phyloP scores from a whole-genome alignment of 139 green algal species.

The Closterium sp. region DNA sequence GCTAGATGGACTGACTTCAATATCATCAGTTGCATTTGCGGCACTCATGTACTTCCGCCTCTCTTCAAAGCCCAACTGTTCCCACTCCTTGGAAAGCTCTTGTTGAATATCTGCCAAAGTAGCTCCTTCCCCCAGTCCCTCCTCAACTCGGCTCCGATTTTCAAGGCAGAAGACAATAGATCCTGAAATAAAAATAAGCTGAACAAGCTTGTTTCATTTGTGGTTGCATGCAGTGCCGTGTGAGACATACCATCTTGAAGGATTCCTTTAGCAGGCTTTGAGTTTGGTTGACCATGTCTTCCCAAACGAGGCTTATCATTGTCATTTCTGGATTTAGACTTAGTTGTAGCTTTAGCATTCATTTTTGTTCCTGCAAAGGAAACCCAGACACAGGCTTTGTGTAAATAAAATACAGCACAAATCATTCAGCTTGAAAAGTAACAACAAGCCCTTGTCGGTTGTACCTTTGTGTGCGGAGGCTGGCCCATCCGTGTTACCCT shows the following conservation, averaged over 20 bases:
- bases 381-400: neutral
- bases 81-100: neutral
- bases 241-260: neutral
- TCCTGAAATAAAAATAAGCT: neutral
- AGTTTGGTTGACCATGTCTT: neutral
- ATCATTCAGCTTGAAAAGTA: neutral
- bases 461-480: neutral
- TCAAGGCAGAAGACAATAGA: neutral
- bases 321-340: neutral
- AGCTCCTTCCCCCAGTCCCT: neutral
- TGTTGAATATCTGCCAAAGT: neutral
- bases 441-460: neutral
- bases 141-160: neutral
- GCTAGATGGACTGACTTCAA: neutral
- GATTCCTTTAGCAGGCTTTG: neutral
- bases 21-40: neutral
- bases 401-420: neutral
- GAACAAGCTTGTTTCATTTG: neutral
- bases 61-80: neutral
- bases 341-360: neutral
- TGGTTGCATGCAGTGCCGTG: neutral
- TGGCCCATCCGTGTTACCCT: neutral
- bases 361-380: neutral
- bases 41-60: neutral
- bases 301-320: neutral